These are phyloP conservation scores for Copromyces sp. DNA, from an alignment of 495 filamentous ascomycete genomes.

Conservation along the genomic window DNA sequence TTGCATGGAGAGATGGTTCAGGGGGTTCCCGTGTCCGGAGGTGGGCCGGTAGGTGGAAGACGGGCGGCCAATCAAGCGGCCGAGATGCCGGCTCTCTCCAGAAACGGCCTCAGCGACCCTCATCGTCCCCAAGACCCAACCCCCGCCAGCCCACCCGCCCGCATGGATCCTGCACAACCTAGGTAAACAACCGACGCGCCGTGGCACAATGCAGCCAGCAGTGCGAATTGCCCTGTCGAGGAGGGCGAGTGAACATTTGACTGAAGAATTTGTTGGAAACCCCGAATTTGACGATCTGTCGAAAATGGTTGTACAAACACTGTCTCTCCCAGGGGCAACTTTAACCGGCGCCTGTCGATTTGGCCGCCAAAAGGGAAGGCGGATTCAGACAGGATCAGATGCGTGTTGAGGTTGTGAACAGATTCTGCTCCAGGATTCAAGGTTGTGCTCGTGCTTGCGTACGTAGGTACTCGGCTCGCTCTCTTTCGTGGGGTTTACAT, in stretches of 20 bases:
- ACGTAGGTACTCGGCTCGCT: not conserved
- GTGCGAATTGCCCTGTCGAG: not conserved
- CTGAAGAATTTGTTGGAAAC: not conserved
- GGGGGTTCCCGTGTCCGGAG: not conserved
- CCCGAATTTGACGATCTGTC: not conserved
- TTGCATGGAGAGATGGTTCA: not conserved
- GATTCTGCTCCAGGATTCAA: not conserved
- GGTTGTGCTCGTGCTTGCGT: not conserved
- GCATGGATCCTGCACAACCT: not conserved
- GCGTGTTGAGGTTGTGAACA: not conserved
- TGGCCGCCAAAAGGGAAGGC: not conserved
- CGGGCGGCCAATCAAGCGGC: no score
- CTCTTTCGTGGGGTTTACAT: not conserved
- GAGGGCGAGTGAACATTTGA: not conserved
- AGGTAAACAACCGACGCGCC: not conserved
- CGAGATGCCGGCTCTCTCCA: no score
- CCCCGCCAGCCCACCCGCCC: not conserved
- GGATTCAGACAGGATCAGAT: not conserved
- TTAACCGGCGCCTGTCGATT: not conserved
- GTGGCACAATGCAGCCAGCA: not conserved
- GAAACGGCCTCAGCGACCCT: not conserved
- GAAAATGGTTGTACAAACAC: not conserved
- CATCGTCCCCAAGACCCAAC: not conserved
- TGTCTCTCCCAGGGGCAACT: not conserved
- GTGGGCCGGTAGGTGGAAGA: not conserved